Conservation (phyloP, 495 filamentous ascomycete species). For the Daldinia bambusicola region DNA sequence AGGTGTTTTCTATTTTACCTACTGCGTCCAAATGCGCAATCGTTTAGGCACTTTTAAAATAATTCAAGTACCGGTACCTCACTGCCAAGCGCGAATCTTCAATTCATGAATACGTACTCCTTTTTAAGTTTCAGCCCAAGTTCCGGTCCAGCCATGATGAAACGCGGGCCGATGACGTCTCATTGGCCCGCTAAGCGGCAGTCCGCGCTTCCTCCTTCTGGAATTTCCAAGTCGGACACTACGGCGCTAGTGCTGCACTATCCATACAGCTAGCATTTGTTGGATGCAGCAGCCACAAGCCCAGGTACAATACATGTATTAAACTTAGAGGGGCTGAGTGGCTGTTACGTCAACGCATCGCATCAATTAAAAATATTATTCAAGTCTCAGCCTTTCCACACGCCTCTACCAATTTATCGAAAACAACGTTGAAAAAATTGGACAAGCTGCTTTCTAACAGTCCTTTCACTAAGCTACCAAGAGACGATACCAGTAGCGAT, state of each 20-base stretch:
- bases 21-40: too few species aligned
- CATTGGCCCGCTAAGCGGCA: conserved; percentile 37
- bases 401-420: background rate
- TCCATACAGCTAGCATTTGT: conserved; percentile 12
- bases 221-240: conserved; percentile 23
- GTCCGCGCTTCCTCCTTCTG: conserved; percentile 31
- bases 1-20: too few species aligned
- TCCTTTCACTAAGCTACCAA: too few species aligned
- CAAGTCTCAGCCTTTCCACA: background rate
- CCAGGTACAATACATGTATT: too few species aligned
- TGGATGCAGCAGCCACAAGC: conserved; percentile 23
- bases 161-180: conserved; percentile 30
- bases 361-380: conserved; percentile 11
- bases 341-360: conserved; percentile 7
- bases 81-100: background rate
- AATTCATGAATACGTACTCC: conserved; percentile 19
- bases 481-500: conserved; percentile 41
- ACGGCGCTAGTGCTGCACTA: conserved; percentile 26
- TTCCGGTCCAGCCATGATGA: conserved; percentile 11
- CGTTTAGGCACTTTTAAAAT: too few species aligned
- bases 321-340: conserved; percentile 9
- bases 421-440: background rate
- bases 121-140: conserved; percentile 34
- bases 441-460: background rate
- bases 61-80: background rate